These are phyloP conservation scores for Apiotrichum siamense DNA, from an alignment of 1,284 basidiomycete species.

Conservation along the genomic window DNA sequence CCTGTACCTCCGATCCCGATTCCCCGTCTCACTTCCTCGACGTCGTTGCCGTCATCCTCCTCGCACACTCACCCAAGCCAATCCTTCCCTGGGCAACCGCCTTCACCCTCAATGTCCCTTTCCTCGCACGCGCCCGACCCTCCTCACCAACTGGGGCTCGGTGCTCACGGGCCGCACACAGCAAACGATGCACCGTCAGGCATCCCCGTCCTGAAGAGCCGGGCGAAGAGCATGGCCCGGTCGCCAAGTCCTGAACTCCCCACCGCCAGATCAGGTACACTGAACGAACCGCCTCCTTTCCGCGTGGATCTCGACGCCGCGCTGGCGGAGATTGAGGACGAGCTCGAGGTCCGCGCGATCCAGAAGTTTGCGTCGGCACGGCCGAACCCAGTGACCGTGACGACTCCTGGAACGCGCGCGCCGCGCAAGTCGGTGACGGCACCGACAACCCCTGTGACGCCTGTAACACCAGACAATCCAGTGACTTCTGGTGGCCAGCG, in stretches of 20 bases:
- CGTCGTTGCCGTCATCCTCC: not conserved
- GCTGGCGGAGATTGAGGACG: conserved; percentile 18
- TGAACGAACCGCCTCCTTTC: conserved; percentile 13
- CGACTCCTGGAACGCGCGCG: not conserved
- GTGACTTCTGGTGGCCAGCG: too few relatives aligned
- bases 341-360: conserved; percentile 15
- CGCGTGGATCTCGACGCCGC: conserved; percentile 19
- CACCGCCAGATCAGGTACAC: not conserved
- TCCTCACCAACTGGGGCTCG: conserved; percentile 4
- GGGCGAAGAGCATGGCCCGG: conserved; percentile 5
- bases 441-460: too few relatives aligned
- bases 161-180: not conserved
- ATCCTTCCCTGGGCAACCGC: conserved; percentile 1
- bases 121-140: conserved; percentile 12
- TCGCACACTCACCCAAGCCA: not conserved
- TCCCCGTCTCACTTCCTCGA: not conserved
- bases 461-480: too few relatives aligned
- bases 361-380: conserved; percentile 10
- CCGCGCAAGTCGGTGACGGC: not conserved
- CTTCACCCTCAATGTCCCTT: conserved; percentile 4
- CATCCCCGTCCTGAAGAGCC: conserved; percentile 19
- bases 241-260: conserved; percentile 15
- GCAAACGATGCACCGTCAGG: conserved; percentile 1
- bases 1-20: not conserved
- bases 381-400: conserved; percentile 1